Evolutionary conservation across 2,329 filamentous ascomycete genomes (phyloP).

Genomic region (Penicillium concentricum): DNA sequence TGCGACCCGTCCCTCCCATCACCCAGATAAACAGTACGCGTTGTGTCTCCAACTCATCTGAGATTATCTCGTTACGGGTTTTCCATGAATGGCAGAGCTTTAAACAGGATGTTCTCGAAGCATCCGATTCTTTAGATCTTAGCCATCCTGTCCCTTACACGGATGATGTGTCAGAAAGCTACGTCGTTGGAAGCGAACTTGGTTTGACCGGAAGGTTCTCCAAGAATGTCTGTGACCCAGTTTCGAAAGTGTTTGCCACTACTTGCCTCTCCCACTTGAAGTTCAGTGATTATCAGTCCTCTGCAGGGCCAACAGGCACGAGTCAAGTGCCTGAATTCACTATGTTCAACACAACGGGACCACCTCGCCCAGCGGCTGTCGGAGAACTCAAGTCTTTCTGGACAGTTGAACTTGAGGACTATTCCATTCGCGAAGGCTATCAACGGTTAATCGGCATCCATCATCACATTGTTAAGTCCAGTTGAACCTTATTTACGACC

Average conservation of each 20-base stretch:
- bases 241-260: not conserved
- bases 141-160: not conserved
- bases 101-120: not conserved
- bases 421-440: not conserved
- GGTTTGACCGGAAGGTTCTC: not conserved
- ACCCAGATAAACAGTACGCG: not conserved
- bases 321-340: not conserved
- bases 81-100: not conserved
- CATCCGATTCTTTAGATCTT: not conserved
- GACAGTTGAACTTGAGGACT: not conserved
- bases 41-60: not conserved
- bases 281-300: not conserved
- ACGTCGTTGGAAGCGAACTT: not conserved
- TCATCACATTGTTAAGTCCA: not conserved
- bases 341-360: not conserved
- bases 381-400: not conserved
- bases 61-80: not conserved
- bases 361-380: not conserved
- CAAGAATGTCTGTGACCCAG: not conserved
- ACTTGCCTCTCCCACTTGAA: not conserved
- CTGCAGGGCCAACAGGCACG: not conserved
- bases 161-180: not conserved
- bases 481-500: not conserved
- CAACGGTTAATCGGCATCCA: not conserved
- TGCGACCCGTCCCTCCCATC: not conserved